Base-by-base conservation (phyloP, 192 early-diverging fungal genomes). In the Lunasporangiospora selenospora region DNA sequence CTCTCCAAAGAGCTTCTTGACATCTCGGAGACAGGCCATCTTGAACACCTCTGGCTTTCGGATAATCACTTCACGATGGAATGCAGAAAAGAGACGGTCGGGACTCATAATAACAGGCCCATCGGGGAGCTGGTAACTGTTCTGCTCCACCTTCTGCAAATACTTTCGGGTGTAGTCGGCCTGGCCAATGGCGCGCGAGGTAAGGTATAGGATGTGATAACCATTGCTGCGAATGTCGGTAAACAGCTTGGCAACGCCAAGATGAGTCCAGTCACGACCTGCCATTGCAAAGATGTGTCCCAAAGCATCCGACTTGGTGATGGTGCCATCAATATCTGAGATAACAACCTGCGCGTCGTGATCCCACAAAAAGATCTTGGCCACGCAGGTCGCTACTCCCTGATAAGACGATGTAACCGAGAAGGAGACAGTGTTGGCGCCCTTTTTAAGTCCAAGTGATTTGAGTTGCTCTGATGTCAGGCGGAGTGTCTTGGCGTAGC, bases 291-390 rank as follows among this genome's bases (percentile, higher is more conserved):
- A 96, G 12, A 99, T 82, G 62, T 99, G 97, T 6, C 97, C 97
- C 42, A 99, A 78, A 3, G 90, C 94, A 67, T 99, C 97, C 0
- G 95, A 97, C 80, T 97, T 97, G 39, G 97, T 99, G 60, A 99
- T 99, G 4, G 97, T 99, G 5, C 97, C 97, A 75, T 99, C 97
- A 51, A 99, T 95, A 67, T 99, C 97, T 0, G 95, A 97, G 63
- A 99, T 97, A 4, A 99, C 96, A 18, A 99, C 87, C 32, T 90
- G 81, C 33, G 90, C 85, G 71, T 93, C 82, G 67, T 90, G 67
- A 49, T 89, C 83, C 90, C 92, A 97, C 48, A 93, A 81, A 58
- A 93, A 99, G 52, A 98, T 90, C 58, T 93, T 93, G 33, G 95
- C 90, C 29, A 88, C 80, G 66, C 94, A 94, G 39, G 80, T 85